Percentiles rank a stretch among this genome's conserved stretches.
phyloP scores from a whole-genome alignment of 208 protist species.

The Acanthamoeba lenticulata region DNA sequence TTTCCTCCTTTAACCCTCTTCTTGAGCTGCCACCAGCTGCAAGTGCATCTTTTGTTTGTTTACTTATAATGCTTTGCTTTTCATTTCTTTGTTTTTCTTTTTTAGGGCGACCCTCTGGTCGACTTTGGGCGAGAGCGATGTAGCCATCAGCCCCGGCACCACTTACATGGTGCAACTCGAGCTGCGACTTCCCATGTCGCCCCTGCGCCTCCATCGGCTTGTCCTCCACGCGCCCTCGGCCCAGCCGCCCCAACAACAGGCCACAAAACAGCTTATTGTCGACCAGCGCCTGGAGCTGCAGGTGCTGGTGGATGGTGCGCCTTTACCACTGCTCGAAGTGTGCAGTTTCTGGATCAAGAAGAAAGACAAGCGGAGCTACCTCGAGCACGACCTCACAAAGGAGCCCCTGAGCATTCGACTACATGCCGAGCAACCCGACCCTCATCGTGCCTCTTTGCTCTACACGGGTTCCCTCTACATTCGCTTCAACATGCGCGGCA shows the following conservation, averaged over 20 bases:
- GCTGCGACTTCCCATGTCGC: background rate
- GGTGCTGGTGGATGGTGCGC: background rate
- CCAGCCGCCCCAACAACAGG: too few species aligned
- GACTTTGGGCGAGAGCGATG: background rate
- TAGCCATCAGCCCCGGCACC: background rate
- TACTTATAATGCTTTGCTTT: background rate
- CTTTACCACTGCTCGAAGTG: background rate
- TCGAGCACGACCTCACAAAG: background rate
- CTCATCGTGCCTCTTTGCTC: too few species aligned
- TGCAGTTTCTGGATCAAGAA: background rate
- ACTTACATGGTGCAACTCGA: background rate
- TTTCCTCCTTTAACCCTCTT: background rate
- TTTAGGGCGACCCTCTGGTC: background rate
- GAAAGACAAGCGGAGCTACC: background rate
- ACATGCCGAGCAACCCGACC: background rate
- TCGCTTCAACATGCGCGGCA: background rate
- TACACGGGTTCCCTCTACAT: background rate
- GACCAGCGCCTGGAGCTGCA: background rate
- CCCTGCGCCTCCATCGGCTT: background rate
- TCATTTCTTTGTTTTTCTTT: background rate
- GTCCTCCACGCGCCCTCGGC: background rate
- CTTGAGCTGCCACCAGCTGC: background rate
- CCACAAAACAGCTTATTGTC: too few species aligned
- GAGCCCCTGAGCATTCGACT: background rate
- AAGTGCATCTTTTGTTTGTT: background rate